Evolutionary conservation across 2,329 filamentous ascomycete genomes (phyloP).

Genomic region (Ramularia collo-cygni): DNA sequence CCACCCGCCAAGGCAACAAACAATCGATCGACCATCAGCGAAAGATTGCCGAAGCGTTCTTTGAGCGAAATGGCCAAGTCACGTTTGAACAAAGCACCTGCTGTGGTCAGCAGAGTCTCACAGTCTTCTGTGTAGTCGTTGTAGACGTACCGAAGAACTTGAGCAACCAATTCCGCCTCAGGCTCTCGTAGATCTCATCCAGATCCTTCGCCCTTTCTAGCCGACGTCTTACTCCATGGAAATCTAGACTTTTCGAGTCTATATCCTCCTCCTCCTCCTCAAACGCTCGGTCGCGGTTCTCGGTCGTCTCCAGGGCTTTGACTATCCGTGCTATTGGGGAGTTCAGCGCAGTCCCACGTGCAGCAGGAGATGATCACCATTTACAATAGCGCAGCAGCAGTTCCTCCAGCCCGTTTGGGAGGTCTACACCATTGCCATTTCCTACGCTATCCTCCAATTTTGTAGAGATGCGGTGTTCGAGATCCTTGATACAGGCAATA

Average conservation of each 20-base stretch:
- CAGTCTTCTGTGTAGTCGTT: no score
- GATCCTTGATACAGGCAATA: not conserved
- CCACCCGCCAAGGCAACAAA: slow-evolving; percentile 5
- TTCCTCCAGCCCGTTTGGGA: no score
- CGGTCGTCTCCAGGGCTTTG: slow-evolving; percentile 4
- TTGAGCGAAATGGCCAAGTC: no score
- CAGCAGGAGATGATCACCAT: no score
- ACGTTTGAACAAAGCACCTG: no score
- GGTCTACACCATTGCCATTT: no score
- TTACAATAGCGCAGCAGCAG: no score
- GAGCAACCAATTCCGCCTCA: slow-evolving; percentile 9
- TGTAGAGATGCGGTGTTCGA: not conserved
- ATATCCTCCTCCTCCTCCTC: slow-evolving; percentile 7
- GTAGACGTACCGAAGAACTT: slow-evolving; percentile 1
- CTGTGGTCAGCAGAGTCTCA: no score
- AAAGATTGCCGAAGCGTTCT: slow-evolving; percentile 6
- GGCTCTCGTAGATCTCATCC: slow-evolving; percentile 5
- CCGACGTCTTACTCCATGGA: slow-evolving; percentile 3
- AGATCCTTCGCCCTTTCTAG: slow-evolving; percentile 3
- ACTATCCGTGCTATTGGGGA: slow-evolving; percentile 1
- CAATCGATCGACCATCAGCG: slow-evolving; percentile 5
- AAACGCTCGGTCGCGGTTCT: slow-evolving; percentile 7
- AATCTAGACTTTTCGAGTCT: not conserved
- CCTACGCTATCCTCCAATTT: no score
- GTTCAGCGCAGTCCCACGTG: no score